Base-by-base conservation (phyloP, 2,329 filamentous ascomycete species). In the Rhytidhysteron rufulum region DNA sequence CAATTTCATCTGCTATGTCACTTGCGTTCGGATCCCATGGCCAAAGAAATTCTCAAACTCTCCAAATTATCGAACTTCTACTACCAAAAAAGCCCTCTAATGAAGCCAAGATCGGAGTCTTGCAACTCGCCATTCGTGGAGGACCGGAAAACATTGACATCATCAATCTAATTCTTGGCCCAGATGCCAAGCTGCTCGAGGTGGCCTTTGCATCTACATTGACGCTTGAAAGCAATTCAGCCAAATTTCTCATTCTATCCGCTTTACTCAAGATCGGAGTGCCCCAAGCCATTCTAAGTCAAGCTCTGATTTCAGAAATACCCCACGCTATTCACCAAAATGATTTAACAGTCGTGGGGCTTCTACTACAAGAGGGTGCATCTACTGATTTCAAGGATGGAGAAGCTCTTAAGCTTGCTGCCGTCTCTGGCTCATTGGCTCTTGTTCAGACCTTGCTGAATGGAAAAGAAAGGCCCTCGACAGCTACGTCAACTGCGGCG, bases 371-470 rank as follows among this genome's bases (percentile, higher is more conserved):
- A 16, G 45, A 62, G 33, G 60, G 59, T 45, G 60, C 57, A 43
- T 57, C 57, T 47, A 67, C 77, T 42, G 73, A 80, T 48, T 68
- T 72, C 50, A 69, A 75, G 27, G 58, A 72, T 35, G 80, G 80
- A 5, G 66, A 78, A 50, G 72, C 75, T 2, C 57, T 84, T 5
- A 71, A 73, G 39, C 63, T 72, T 36, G 78, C 79, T 2, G 75
- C 79, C 1, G 71, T 71, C 1, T 71, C 68, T 31, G 77, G 72
- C 5, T 71, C 79, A 35, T 55, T 67, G 4, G 63, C 67, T 10
- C 69, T 82, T 47, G 72, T 79, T 2, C 63, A 60, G 34, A 63
- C 69, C 34, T 65, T 84, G 17, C 63, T 83, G 5, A 58, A 66
- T 50, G 55, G 57, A 43, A 60, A 49, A 34, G 50, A 55, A 33